Base-by-base conservation (phyloP, 176 grass and related monocot species). In the Chrysopogon serrulatus region DNA sequence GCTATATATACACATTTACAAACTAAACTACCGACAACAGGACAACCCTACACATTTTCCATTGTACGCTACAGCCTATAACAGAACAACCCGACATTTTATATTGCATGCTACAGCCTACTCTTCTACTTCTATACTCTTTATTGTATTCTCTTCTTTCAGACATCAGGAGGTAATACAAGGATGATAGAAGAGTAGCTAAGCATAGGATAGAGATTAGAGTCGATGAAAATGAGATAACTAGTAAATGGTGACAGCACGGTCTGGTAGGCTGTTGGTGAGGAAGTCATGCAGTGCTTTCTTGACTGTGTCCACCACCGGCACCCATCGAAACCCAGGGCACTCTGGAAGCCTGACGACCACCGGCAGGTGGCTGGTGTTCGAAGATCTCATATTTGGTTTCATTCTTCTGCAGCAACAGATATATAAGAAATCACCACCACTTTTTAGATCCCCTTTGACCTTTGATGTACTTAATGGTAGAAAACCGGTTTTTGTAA, bases 171-270 rank as follows among this genome's bases (percentile, higher is more conserved):
- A 33, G 14, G 43, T 61, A 75, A 64, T 66, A 94, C 68, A 42
- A 98, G 88, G 76, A 96, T 86, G 71, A 98, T 57, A 16, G 93
- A 92, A 0, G 96, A 89, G 79, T 98, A 98, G 68, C 96, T 92
- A 27, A 98, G 85, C 93, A 96, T 98, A 23, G 96, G 96, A 80
- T 98, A 98, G 68, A 96, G 65, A 27, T 95, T 88, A 63, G 89
- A 82, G 62, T 92, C 35, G 28, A 98, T 78, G 88, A n/a, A 98
- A 98, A 80, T 94, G 87, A 21, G 83, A 82, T 56, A 80, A 94
- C 15, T 90, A 91, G 18, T 86, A 68, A 34, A 88, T 1, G 1
- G 73, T 88, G 21, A 34, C 19, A 39, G 66, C 85, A 3, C 77
- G 91, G 1, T 92, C 89, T 1, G 76, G 76, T 9, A 95, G 10